Conservation (phyloP, 1,139 yeast genomes). For the Diutina sp. region DNA sequence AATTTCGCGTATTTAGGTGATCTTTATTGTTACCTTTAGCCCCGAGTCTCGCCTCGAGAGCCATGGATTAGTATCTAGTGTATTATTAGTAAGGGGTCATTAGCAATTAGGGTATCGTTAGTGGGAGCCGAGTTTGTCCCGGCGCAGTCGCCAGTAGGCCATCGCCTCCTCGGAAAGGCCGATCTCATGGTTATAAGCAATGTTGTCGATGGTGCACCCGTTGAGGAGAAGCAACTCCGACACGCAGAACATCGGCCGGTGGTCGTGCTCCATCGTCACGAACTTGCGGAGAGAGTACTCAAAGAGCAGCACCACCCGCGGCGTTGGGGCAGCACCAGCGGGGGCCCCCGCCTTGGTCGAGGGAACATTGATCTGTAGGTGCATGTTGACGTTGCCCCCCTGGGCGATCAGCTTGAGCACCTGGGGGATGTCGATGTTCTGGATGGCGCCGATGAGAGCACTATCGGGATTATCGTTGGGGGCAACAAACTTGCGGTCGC, state of each 20-base stretch:
- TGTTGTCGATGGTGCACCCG: conserved; percentile 34
- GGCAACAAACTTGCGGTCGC: conserved; percentile 21
- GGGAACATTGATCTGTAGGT: conserved; percentile 14
- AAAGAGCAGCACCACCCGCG: conserved; percentile 28
- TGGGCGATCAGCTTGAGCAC: conserved; percentile 35
- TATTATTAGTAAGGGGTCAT: too few species aligned
- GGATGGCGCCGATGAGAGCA: conserved; percentile 31
- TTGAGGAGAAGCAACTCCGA: conserved; percentile 64
- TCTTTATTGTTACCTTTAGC: too few species aligned
- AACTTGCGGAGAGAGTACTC: conserved; percentile 50
- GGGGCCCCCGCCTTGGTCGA: background rate
- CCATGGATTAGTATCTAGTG: too few species aligned
- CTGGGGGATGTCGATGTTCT: conserved; percentile 32
- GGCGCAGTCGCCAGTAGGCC: conserved; percentile 32
- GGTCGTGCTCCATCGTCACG: conserved; percentile 7
- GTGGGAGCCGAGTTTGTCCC: background rate
- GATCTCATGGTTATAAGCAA: conserved; percentile 12
- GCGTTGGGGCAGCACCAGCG: conserved; percentile 8
- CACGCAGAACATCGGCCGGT: conserved; percentile 38
- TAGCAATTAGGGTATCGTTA: background rate
- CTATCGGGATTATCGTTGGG: conserved; percentile 14
- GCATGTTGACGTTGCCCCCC: conserved; percentile 35
- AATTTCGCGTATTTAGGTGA: too few species aligned
- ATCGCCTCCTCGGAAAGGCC: conserved; percentile 31
- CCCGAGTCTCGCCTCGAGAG: too few species aligned